These are phyloP conservation scores for Xanthoconium stramineum DNA, from an alignment of 768 basidiomycete species.

Conservation along the genomic window DNA sequence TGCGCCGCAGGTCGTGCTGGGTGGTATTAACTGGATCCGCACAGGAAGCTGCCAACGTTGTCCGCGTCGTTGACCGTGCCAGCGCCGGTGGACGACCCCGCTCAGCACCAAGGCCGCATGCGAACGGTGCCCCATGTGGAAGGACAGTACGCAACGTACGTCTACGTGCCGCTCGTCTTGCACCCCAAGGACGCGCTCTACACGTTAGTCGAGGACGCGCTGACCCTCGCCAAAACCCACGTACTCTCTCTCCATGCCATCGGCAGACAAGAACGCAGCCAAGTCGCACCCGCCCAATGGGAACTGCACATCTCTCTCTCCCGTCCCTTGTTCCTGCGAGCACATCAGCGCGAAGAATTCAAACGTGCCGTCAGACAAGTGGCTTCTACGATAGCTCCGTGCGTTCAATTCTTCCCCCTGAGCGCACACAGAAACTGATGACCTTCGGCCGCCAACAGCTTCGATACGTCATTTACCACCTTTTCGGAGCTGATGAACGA, in stretches of 20 bases:
- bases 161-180: constrained; percentile 65
- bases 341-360: constrained; percentile 75
- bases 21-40: neutral
- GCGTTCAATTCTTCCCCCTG: constrained; percentile 19
- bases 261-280: constrained; percentile 20
- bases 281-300: constrained; percentile 3
- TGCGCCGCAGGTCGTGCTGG: neutral
- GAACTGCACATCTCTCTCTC: constrained; percentile 86
- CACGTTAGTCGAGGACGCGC: constrained; percentile 43
- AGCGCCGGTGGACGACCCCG: constrained; percentile 66
- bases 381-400: constrained; percentile 48
- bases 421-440: neutral
- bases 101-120: constrained; percentile 79
- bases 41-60: constrained; percentile 63
- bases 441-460: constrained; percentile 43
- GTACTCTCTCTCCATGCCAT: constrained; percentile 50
- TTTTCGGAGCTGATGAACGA: constrained; percentile 76
- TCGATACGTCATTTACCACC: constrained; percentile 65
- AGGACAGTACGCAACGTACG: constrained; percentile 80
- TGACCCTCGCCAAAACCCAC: constrained; percentile 40
- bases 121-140: constrained; percentile 77
- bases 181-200: constrained; percentile 42
- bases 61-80: constrained; percentile 45
- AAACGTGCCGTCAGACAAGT: constrained; percentile 55
- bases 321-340: constrained; percentile 73